Percentiles rank a stretch among this genome's conserved stretches.
phyloP scores from a whole-genome alignment of 305 asterid species.

The Stenogyne calaminthoides region DNA sequence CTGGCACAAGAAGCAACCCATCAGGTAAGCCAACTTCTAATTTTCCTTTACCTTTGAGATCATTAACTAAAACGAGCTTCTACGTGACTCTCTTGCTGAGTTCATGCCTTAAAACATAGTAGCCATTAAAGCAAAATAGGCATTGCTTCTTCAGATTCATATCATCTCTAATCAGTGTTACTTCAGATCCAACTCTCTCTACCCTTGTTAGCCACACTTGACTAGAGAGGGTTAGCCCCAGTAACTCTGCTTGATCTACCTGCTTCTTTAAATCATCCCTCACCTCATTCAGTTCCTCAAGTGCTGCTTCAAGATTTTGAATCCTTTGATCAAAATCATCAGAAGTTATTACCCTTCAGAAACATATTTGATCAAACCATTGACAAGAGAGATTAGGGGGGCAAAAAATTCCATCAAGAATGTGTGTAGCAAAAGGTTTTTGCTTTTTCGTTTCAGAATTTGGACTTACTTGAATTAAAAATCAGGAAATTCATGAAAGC shows the following conservation, averaged over 20 bases:
- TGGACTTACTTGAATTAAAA: not conserved
- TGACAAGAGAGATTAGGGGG: conserved; percentile 28
- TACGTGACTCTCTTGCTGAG: conserved; percentile 27
- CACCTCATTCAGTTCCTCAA: conserved; percentile 39
- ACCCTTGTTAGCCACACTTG: conserved; percentile 53
- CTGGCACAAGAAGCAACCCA: conserved; percentile 48
- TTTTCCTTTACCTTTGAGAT: conserved; percentile 35
- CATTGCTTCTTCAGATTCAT: conserved; percentile 25
- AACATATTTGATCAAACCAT: conserved; percentile 9
- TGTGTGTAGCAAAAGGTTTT: not conserved
- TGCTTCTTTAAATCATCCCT: conserved; percentile 45
- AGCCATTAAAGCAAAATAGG: conserved; percentile 15
- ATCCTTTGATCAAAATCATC: conserved; percentile 34
- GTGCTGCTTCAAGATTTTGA: conserved; percentile 33
- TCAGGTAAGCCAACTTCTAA: conserved; percentile 41
- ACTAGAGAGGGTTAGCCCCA: conserved; percentile 42
- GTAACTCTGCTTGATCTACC: conserved; percentile 41
- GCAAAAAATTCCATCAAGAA: conserved; percentile 34
- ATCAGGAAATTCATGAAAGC: conserved; percentile 9
- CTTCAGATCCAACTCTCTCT: conserved; percentile 34
- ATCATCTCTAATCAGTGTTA: conserved; percentile 27
- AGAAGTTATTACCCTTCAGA: conserved; percentile 7
- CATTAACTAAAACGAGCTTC: conserved; percentile 30
- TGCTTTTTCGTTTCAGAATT: not conserved
- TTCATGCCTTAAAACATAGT: conserved; percentile 27